Evolutionary conservation across 768 basidiomycete species (phyloP), one percentile per base, ranked within the genome.

Genomic region (Pilatotrama ljubarskyi): DNA sequence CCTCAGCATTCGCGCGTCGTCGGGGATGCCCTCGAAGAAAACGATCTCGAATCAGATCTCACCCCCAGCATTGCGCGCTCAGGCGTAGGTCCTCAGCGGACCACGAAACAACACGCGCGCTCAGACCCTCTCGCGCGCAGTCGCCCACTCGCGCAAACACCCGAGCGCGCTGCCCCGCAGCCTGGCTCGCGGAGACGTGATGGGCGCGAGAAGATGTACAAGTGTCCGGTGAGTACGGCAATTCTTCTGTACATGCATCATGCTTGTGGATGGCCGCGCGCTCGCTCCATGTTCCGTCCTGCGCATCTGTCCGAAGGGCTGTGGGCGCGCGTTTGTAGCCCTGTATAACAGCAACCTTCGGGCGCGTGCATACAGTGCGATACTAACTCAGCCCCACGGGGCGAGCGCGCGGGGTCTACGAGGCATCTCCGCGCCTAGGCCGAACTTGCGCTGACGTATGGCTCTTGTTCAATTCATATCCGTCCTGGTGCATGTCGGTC

Each of bases 171-270:
- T 5, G 3, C 50, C 5, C n/a, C 57, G 5, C 26, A 42, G 13
- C 13, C 37, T 25, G 43, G 26, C 17, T 26, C 41, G 3, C 52
- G 54, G 53, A 55, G 29, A 36, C 53, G 49, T 24, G 61, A 62
- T 59, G 68, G 62, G 61, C 66, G 79, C 50, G 80, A 80, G 68
- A 83, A 80, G 71, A 66, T 70, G 51, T 81, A 73, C 71, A 77
- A 74, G 58, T 84, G 81, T 68, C 80, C 80, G 49, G 81, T 82
- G 71, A 61, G 79, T 74, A 9, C 47, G 35, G 22, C n/a, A 44
- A 11, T 26, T 32, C 41, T 38, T 22, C 17, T 20, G 3, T 58
- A 22, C 38, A 9, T 35, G 22, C 44, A 14, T 4, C 22, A 36
- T 25, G 7, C n/a, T n/a, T n/a, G n/a, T n/a, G n/a, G n/a, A n/a